Evolutionary conservation across 805 yeast genomes (phyloP).

Genomic region (Kluyveromyces aestuarii): DNA sequence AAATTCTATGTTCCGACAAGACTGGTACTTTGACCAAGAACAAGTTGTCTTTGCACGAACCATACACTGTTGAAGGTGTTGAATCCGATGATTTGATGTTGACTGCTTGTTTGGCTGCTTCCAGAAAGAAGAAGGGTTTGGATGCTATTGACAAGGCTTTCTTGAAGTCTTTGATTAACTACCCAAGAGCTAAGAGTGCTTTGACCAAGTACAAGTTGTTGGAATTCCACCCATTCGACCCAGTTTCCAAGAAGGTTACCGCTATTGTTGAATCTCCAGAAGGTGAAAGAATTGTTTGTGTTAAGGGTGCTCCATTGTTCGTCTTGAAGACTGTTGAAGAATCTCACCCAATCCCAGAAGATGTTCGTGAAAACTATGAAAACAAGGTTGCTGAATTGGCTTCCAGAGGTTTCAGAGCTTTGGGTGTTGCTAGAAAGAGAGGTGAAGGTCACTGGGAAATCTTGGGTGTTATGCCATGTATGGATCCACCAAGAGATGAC

Average conservation of each 20-base stretch:
- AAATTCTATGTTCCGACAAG: constrained; percentile 94
- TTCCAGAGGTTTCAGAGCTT: constrained; percentile 95
- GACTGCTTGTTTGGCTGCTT: constrained; percentile 96
- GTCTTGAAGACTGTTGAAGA: constrained; percentile 94
- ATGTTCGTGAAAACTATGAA: constrained; percentile 87
- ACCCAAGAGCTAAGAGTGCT: constrained; percentile 91
- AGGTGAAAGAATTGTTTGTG: constrained; percentile 91
- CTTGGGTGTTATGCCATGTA: constrained; percentile 95
- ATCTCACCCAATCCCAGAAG: constrained; percentile 94
- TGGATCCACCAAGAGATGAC: constrained; percentile 99
- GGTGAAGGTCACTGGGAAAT: constrained; percentile 98
- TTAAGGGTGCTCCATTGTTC: constrained; percentile 97
- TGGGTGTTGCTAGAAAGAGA: constrained; percentile 98
- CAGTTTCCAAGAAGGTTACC: constrained; percentile 93
- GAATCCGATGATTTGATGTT: constrained; percentile 93
- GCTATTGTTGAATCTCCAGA: constrained; percentile 94
- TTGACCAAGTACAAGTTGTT: constrained; percentile 88
- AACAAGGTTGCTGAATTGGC: constrained; percentile 97
- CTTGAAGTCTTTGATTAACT: constrained; percentile 77
- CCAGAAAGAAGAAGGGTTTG: constrained; percentile 96
- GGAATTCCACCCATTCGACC: constrained; percentile 96
- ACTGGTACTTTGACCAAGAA: constrained; percentile 97
- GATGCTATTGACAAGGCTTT: constrained; percentile 97
- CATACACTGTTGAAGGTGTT: constrained; percentile 96
- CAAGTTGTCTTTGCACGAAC: constrained; percentile 92